Percentiles rank a stretch among this genome's conserved stretches.
Evolutionary conservation across 495 filamentous ascomycete genomes (phyloP).

Genomic region (Letharia columbiana): DNA sequence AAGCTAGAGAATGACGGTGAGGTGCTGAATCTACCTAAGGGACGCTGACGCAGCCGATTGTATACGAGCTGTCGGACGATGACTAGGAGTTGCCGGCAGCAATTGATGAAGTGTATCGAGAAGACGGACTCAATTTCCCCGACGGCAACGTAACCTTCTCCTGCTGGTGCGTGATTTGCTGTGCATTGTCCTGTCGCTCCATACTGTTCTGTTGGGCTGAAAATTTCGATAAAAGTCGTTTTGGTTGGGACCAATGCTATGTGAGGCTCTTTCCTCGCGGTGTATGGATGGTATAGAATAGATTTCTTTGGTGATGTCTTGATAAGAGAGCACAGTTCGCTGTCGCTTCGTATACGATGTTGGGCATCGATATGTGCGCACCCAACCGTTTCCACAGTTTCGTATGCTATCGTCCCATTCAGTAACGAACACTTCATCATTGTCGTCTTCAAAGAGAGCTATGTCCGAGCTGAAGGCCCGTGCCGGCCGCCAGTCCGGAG

Average conservation of each 20-base stretch:
- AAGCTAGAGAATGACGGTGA: conserved; percentile 1
- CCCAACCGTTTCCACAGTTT: conserved; percentile 8
- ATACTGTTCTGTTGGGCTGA: neutral
- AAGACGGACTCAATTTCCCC: neutral
- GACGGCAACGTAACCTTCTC: neutral
- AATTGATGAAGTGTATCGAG: neutral
- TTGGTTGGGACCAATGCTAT: neutral
- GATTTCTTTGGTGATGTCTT: neutral
- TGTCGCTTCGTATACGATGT: neutral
- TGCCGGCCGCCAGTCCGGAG: neutral
- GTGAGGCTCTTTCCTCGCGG: neutral
- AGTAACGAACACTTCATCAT: neutral
- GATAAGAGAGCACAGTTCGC: neutral
- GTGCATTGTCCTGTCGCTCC: neutral
- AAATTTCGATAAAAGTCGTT: neutral
- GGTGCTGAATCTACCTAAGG: conserved; percentile 12
- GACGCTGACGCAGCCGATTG: conserved; percentile 18
- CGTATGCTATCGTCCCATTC: neutral
- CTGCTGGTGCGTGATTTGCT: neutral
- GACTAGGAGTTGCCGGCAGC: neutral
- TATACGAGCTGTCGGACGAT: conserved; percentile 19
- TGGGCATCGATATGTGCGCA: conserved; percentile 4
- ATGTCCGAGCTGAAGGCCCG: neutral
- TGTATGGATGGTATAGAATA: neutral
- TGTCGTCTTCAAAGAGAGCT: neutral